A percentile compares a stretch with the other conserved stretches of the same genome.
Evolutionary conservation across 306 rosid species (phyloP).

Genomic region (Arachis stenosperma): DNA sequence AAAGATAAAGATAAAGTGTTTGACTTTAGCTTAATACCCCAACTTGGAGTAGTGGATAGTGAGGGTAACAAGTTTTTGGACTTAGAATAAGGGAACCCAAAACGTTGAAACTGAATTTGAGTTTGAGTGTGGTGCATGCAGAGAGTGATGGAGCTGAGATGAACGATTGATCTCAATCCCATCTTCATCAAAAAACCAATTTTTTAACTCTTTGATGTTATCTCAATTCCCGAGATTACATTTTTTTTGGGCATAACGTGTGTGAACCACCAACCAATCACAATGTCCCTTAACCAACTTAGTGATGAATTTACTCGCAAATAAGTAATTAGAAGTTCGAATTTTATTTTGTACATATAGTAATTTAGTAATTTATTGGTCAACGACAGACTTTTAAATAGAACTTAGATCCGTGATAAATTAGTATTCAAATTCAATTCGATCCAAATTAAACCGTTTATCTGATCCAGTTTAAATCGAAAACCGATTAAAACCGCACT

Average conservation of each 20-base stretch:
- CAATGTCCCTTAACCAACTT: too few species aligned
- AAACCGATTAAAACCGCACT: too few species aligned
- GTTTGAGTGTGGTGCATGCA: constrained; percentile 28
- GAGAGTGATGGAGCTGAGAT: constrained; percentile 19
- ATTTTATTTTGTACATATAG: too few species aligned
- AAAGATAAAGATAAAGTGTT: constrained; percentile 23
- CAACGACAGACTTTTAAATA: too few species aligned
- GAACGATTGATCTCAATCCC: constrained; percentile 45
- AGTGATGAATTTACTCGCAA: too few species aligned
- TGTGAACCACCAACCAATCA: neutral
- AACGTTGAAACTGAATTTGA: constrained; percentile 27
- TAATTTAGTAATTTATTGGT: too few species aligned
- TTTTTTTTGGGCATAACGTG: neutral
- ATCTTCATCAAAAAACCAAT: constrained; percentile 45
- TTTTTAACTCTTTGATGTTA: neutral
- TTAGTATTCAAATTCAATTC: too few species aligned
- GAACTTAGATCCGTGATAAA: too few species aligned
- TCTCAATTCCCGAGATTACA: neutral
- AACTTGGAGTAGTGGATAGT: constrained; percentile 12
- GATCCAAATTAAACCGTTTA: too few species aligned
- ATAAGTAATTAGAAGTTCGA: too few species aligned
- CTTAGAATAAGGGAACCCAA: constrained; percentile 10
- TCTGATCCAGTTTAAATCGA: too few species aligned
- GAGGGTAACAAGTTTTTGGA: constrained; percentile 22
- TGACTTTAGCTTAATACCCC: constrained; percentile 10